Conservation (phyloP, 1,139 yeast genomes). For the Geotrichum aggregatum region DNA sequence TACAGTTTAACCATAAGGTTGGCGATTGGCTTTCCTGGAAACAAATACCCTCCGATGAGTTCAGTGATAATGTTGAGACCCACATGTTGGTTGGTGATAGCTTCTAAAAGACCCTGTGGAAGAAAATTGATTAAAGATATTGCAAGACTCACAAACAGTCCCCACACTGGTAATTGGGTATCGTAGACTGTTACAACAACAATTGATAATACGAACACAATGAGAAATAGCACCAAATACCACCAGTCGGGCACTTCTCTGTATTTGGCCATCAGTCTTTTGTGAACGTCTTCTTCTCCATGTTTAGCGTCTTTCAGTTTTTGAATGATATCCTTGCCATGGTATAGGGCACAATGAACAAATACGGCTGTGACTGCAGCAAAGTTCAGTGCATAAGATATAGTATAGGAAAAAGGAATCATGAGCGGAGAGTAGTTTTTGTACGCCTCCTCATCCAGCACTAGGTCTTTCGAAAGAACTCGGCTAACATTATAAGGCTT, state of each 20-base stretch:
- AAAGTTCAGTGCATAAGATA: slow-evolving; percentile 37
- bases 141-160: slow-evolving; percentile 46
- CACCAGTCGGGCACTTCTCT: slow-evolving; percentile 48
- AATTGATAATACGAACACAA: slow-evolving; percentile 46
- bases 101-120: slow-evolving; percentile 46
- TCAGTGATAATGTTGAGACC: slow-evolving; percentile 51
- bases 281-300: slow-evolving; percentile 36
- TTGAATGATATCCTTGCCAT: slow-evolving; percentile 42
- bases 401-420: slow-evolving; percentile 48
- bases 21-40: slow-evolving; percentile 51
- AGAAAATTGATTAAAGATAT: slow-evolving; percentile 46
- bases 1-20: slow-evolving; percentile 48
- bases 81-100: slow-evolving; percentile 46
- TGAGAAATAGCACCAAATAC: slow-evolving; percentile 20
- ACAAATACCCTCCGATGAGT: slow-evolving; percentile 48
- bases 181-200: slow-evolving; percentile 41
- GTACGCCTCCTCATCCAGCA: slow-evolving; percentile 38
- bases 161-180: slow-evolving; percentile 47
- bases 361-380: slow-evolving; percentile 52
- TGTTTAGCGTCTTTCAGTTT: slow-evolving; percentile 17
- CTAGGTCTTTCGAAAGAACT: slow-evolving; percentile 43
- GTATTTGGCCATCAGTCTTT: slow-evolving; percentile 48
- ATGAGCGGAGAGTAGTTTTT: slow-evolving; percentile 47
- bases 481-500: slow-evolving; percentile 39
- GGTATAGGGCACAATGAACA: slow-evolving; percentile 46